These are phyloP conservation scores for Trichoderma sp. DNA, from an alignment of 2,329 filamentous ascomycete species.

Conservation along the genomic window DNA sequence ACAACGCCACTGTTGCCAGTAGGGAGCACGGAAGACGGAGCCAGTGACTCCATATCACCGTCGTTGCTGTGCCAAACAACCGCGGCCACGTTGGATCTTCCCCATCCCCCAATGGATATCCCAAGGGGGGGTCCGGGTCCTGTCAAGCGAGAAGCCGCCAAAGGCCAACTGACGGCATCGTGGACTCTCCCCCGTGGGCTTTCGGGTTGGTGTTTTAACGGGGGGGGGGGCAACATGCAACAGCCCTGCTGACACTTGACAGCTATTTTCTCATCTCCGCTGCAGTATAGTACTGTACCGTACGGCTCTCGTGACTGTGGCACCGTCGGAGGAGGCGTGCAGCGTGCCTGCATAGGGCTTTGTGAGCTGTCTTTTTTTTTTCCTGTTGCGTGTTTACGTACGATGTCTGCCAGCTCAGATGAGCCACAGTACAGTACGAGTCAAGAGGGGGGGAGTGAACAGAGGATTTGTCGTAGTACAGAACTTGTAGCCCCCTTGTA, in stretches of 20 bases:
- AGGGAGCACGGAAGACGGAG: not conserved
- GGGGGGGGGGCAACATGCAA: not conserved
- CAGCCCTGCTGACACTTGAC: slow-evolving; percentile 3
- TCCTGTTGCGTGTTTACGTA: not conserved
- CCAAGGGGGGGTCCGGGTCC: not conserved
- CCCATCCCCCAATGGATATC: not conserved
- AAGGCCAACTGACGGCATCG: not conserved
- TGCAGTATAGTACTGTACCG: no score
- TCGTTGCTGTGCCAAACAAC: not conserved
- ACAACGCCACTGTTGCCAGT: not conserved
- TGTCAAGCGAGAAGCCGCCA: not conserved
- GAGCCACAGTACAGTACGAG: no score
- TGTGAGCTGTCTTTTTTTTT: slow-evolving; percentile 1
- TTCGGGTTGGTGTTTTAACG: not conserved
- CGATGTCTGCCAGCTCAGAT: not conserved
- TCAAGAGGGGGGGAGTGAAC: not conserved
- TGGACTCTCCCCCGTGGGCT: not conserved
- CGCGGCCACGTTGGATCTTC: slow-evolving; percentile 7
- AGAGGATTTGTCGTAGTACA: not conserved
- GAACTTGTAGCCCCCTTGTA: not conserved
- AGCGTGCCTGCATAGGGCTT: not conserved
- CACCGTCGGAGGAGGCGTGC: not conserved
- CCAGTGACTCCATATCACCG: not conserved
- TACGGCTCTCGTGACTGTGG: not conserved
- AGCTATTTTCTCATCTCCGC: not conserved